Evolutionary conservation across 257 asterid species (phyloP), one percentile per base, ranked within the genome.

Genomic region (Petunia secreta): DNA sequence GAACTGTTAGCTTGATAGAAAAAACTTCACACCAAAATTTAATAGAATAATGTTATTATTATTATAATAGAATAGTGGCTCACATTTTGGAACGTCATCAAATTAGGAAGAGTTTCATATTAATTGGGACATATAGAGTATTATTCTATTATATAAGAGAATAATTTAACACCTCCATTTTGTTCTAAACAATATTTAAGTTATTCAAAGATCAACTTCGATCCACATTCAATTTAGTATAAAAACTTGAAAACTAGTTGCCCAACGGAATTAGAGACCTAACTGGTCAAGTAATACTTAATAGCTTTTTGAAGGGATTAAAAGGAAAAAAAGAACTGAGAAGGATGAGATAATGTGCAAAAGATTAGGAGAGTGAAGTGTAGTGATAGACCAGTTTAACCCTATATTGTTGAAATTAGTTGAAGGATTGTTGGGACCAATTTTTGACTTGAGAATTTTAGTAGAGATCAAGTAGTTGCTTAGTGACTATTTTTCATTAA

Each of bases 281-380:
- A 68, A 68, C 1, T n/a, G 40, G 41, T 44, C 44, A 14, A 8
- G 76, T 9, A 25, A 25, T 25, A 25, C 25, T 25, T 25, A 25
- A 25, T 25, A 25, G 25, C 25, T 25, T 25, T 25, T 25, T 25
- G 25, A 25, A 25, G 25, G 25, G 25, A 25, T 25, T 25, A 25
- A 25, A 25, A 25, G 25, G 25, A 25, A 25, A 25, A 25, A 25
- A 25, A 25, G 25, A 25, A 25, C 25, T 25, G 25, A 25, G 25
- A 25, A 25, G 25, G 25, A 44, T 68, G 57, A 44, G 55, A 54
- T 67, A 52, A 44, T 4, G 2, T 68, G 58, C 57, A 44, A 44
- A 44, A 16, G 40, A 68, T 44, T 68, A 44, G 76, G 76, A 68
- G 53, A 68, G 40, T 68, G 75, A 44, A 68, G 76, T 68, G 76